Conservation (phyloP, 108 stramenopile species). For the Cyclostephanos tholiformis region DNA sequence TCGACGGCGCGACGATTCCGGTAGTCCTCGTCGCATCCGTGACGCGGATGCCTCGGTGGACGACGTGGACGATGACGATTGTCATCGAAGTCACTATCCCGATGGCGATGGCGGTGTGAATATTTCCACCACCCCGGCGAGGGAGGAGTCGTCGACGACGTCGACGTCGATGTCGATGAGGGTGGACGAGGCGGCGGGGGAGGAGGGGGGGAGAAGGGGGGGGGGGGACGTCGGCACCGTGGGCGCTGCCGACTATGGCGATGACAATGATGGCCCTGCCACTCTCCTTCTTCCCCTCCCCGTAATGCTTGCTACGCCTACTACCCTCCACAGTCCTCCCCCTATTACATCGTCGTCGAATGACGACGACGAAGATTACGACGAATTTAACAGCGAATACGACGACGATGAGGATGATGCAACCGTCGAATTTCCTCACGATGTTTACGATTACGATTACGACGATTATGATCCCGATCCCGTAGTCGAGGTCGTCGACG, state of each 20-base stretch:
- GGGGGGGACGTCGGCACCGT: too few relatives aligned
- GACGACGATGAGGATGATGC: not conserved
- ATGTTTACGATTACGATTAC: slow-evolving; percentile 5
- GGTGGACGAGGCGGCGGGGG: not conserved
- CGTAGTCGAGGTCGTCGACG: not conserved
- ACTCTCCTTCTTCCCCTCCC: too few relatives aligned
- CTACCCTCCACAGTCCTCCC: too few relatives aligned
- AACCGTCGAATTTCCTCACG: not conserved
- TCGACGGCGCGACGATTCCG: too few relatives aligned
- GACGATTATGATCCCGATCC: slow-evolving; percentile 6
- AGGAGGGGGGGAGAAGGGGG: too few relatives aligned
- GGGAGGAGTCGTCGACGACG: not conserved
- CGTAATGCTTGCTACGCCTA: too few relatives aligned
- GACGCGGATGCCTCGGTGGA: too few relatives aligned
- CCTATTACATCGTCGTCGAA: too few relatives aligned
- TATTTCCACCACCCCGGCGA: not conserved
- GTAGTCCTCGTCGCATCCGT: too few relatives aligned
- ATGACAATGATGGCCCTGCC: not conserved
- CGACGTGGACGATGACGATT: too few relatives aligned
- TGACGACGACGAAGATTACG: not conserved
- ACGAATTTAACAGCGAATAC: not conserved
- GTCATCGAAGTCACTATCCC: too few relatives aligned
- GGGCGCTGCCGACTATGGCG: not conserved
- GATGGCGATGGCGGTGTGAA: too few relatives aligned
- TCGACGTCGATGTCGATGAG: not conserved